Base-by-base conservation (phyloP, 116 monocot species). In the Papilionanthe hybrid region DNA sequence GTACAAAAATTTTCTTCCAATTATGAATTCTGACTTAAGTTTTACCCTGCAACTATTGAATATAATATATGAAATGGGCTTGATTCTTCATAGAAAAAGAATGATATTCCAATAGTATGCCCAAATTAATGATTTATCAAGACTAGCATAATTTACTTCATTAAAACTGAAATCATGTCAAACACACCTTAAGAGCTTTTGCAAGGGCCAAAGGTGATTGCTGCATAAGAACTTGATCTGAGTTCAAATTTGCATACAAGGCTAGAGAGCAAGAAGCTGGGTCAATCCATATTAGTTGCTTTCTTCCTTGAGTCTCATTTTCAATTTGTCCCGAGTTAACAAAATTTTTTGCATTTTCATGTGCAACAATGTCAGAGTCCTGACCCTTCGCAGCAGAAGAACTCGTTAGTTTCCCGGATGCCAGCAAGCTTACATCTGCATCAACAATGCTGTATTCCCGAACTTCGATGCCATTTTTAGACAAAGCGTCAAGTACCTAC, bases 191-290 rank as follows among this genome's bases (percentile, higher is more conserved):
- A 42, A 94, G 68, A 89, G 98, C 94, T 82, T 98, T 98, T 77
- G 91, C 84, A 80, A 98, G 91, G 25, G 94, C 85, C 84, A 98
- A 87, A 78, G 98, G 98, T 77, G 98, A 98, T 78, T 87, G 98
- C 65, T 90, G 88, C 79, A 79, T 81, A 55, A 98, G 72, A 81
- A 91, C 89, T 53, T 76, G 80, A 85, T 90, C 82, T 78, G 87
- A 55, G 65, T 42, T 55, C 60, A 98, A 28, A 66, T 88, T 93
- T 57, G 89, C 80, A 72, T 83, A 93, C 28, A 98, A 80, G 30
- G 93, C 88, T 80, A 98, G 83, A 63, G 85, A 93, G 78, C 98
- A 98, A 65, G 89, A 87, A 53, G 47, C 78, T 65, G 93, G 92
- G 41, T 96, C 98, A 44, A 94, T 81, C 94, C 98, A 98, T 80